Conservation (phyloP, 208 protist species). For the Lotmaria passim region DNA sequence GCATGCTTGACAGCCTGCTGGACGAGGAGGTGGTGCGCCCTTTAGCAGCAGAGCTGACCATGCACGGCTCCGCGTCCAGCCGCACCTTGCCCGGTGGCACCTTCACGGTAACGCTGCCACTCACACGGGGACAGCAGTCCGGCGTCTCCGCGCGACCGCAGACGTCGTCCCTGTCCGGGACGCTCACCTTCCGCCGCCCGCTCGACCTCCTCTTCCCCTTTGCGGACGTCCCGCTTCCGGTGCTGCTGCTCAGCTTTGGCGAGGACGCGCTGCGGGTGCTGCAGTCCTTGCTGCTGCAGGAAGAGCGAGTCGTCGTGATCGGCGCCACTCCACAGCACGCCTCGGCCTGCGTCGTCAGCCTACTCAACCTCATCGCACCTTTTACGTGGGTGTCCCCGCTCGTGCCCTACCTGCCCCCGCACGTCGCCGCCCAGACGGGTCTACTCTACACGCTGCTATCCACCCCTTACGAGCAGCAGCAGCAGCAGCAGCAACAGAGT, state of each 20-base stretch:
- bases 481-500: constrained; percentile 5
- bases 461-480: constrained; percentile 11
- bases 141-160: constrained; percentile 13
- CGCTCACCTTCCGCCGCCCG: constrained; percentile 46
- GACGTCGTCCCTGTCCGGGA: constrained; percentile 13
- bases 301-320: constrained; percentile 69
- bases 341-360: constrained; percentile 73
- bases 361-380: constrained; percentile 57
- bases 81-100: constrained; percentile 32
- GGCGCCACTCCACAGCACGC: constrained; percentile 79
- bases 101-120: constrained; percentile 34
- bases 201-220: constrained; percentile 51
- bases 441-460: constrained; percentile 36
- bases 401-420: constrained; percentile 61
- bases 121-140: constrained; percentile 3
- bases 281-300: constrained; percentile 66
- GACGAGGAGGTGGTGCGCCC: constrained; percentile 36
- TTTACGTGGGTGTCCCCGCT: constrained; percentile 67
- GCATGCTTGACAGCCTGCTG: constrained; percentile 19
- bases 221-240: constrained; percentile 52
- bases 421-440: constrained; percentile 19
- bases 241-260: constrained; percentile 69
- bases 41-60: constrained; percentile 29
- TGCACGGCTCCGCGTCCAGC: constrained; percentile 23
- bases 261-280: constrained; percentile 71